Base-by-base conservation (phyloP, 176 grass and related monocot genomes). In the Musa itinerans region DNA sequence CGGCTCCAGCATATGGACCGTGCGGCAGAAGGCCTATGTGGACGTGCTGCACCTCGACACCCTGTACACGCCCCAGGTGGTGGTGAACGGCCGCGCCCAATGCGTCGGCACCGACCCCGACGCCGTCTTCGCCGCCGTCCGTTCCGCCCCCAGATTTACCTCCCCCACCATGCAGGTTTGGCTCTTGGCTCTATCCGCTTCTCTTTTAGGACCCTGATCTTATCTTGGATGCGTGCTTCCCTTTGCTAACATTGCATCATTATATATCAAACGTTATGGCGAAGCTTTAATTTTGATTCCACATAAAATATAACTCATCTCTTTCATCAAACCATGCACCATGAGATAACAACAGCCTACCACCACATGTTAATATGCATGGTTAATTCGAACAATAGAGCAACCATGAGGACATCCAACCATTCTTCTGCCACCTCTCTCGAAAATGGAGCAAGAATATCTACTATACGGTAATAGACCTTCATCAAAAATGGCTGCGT, bases 11-110 rank as follows among this genome's bases (percentile, higher is more conserved):
- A 79, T 78, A 2, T 98, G 94, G 94, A 87, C 94, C 8, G 90
- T 93, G 68, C 86, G 94, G 54, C 94, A 98, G 82, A 98, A 98
- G 86, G 78, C 90, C 3, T 98, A 91, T 78, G 94, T 98, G 63
- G 94, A 98, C 82, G 70, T 88, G 65, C 84, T 98, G 68, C 86
- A 84, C 11, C 94, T 98, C 52, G 94, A 98, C 80, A 93, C 90
- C 50, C 83, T 98, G 65, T 89, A 91, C 85, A 98, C 94, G 52
- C 90, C 94, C 72, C 94, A 98, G 84, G 78, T 83, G 79, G 86
- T 98, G 65, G 77, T 98, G 9, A 86, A 90, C 75, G 94, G 94
- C 54, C 84, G 88, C 69, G 80, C 82, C 0, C 82, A 98, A 72
- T 98, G 90, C 86, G 78, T 98, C 71, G 90, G 88, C 69, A 91